phyloP scores from a whole-genome alignment of 768 basidiomycete species.

The Trametes coccinea region DNA sequence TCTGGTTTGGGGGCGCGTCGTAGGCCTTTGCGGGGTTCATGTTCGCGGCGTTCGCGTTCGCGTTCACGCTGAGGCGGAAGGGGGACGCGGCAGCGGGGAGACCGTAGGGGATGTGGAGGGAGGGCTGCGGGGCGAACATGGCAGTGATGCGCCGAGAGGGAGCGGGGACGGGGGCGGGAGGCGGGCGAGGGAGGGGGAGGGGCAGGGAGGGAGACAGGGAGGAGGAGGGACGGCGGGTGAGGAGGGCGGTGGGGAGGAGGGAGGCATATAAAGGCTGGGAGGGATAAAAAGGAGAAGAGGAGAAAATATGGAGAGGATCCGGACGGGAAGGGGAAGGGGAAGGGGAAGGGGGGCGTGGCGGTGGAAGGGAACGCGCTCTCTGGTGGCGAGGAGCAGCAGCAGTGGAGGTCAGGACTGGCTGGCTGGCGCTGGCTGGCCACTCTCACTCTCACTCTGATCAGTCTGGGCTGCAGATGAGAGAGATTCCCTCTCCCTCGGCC shows the following conservation, averaged over 20 bases:
- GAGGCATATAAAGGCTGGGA: conserved; percentile 16
- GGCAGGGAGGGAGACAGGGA: background rate
- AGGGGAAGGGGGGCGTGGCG: background rate
- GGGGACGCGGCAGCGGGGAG: conserved; percentile 9
- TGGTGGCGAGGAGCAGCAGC: too few species aligned
- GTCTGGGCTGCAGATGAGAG: background rate
- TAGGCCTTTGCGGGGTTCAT: conserved; percentile 17
- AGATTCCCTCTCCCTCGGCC: background rate
- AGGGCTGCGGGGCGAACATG: conserved; percentile 26
- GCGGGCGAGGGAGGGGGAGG: background rate
- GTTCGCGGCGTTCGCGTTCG: too few species aligned
- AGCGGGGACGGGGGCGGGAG: background rate
- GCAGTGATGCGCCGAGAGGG: background rate
- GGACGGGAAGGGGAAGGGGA: background rate
- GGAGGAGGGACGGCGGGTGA: conserved; percentile 14
- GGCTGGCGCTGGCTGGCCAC: too few species aligned
- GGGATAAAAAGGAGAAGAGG: background rate
- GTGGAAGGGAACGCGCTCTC: background rate
- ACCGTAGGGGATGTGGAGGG: conserved; percentile 21
- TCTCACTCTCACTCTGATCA: too few species aligned
- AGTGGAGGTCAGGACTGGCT: too few species aligned
- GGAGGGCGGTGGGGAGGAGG: conserved; percentile 19
- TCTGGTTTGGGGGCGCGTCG: conserved; percentile 36
- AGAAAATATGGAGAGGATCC: background rate
- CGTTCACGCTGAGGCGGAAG: background rate